Percentiles rank a stretch among this genome's conserved stretches.
Conservation (phyloP, 768 basidiomycete genomes). For the Psilocybe cubensis region DNA sequence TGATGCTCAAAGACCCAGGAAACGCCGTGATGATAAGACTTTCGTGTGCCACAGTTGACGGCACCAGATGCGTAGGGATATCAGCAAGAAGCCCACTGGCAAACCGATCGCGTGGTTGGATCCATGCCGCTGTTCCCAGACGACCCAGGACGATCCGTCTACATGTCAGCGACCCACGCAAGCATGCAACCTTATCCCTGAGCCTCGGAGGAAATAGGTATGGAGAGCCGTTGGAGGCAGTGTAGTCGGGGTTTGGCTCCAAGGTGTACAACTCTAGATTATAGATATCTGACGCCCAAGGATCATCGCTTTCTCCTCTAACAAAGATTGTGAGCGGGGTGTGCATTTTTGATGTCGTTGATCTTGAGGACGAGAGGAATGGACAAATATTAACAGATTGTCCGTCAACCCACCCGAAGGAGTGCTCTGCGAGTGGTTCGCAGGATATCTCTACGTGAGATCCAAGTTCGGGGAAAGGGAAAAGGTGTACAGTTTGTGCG, state of each 20-base stretch:
- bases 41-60: conserved; percentile 31
- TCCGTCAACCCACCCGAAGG: conserved; percentile 74
- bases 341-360: background rate
- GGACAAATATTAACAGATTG: conserved; percentile 40
- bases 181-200: conserved; percentile 36
- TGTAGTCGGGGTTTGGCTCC: conserved; percentile 33
- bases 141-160: conserved; percentile 55
- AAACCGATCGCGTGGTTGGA: conserved; percentile 55
- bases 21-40: conserved; percentile 52
- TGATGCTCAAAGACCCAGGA: conserved; percentile 44
- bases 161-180: conserved; percentile 57
- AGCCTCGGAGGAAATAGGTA: conserved; percentile 55
- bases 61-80: conserved; percentile 23
- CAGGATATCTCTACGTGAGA: conserved; percentile 26
- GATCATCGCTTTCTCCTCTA: conserved; percentile 61
- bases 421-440: conserved; percentile 43
- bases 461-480: conserved; percentile 48
- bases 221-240: conserved; percentile 14
- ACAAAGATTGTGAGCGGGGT: conserved; percentile 52
- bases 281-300: conserved; percentile 55
- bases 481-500: conserved; percentile 60
- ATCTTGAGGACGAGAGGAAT: conserved; percentile 1
- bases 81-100: conserved; percentile 38
- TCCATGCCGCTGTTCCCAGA: conserved; percentile 65
- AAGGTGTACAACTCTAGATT: conserved; percentile 58